A percentile compares a stretch with the other conserved stretches of the same genome.
Conservation (phyloP, 78 protist species). For the Cavenderia fasciculata region DNA sequence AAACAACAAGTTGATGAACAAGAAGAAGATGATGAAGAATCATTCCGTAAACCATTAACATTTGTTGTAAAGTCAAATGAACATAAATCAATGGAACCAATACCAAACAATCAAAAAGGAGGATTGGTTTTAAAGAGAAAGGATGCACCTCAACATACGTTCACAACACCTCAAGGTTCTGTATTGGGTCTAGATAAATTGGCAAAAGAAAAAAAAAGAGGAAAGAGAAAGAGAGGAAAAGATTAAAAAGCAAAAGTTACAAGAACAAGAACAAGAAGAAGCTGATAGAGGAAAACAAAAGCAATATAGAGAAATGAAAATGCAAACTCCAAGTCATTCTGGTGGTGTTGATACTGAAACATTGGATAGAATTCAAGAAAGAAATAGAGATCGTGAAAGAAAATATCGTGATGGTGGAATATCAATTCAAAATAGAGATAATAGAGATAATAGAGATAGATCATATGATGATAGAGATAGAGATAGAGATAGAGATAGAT, state of each 20-base stretch:
- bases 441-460: slow-evolving; percentile 23
- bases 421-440: slow-evolving; percentile 5
- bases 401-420: background rate
- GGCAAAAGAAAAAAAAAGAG: slow-evolving; percentile 69
- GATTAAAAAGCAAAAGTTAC: no score
- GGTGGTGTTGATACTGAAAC: slow-evolving; percentile 68
- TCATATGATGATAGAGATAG: slow-evolving; percentile 3
- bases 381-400: background rate
- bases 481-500: slow-evolving; percentile 13
- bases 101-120: background rate
- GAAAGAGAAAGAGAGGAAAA: slow-evolving; percentile 14
- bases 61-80: background rate
- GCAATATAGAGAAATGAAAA: slow-evolving; percentile 33
- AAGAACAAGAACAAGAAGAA: background rate
- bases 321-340: slow-evolving; percentile 66
- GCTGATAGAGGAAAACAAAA: background rate
- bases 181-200: slow-evolving; percentile 69
- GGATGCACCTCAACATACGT: slow-evolving; percentile 1
- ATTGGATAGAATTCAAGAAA: slow-evolving; percentile 22
- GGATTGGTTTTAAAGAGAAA: slow-evolving; percentile 6
- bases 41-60: background rate
- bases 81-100: background rate
- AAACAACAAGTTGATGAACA: background rate
- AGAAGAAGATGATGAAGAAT: background rate
- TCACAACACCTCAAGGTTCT: slow-evolving; percentile 38